Percentiles rank a stretch among this genome's conserved stretches.
These are phyloP conservation scores for Suillus subalutaceus DNA, from an alignment of 768 basidiomycete genomes.

Conservation along the genomic window DNA sequence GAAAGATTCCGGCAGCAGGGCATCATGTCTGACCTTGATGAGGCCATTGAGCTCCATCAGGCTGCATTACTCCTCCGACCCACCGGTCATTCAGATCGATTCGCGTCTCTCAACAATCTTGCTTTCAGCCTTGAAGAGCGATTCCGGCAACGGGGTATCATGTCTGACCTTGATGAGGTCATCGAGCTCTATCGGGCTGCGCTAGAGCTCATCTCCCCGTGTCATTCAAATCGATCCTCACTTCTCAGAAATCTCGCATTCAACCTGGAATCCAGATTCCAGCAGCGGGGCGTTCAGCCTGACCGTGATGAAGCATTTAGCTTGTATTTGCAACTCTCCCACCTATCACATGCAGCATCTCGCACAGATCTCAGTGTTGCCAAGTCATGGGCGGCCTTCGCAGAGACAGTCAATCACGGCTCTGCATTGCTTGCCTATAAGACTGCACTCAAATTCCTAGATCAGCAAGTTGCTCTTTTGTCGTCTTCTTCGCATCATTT, in stretches of 20 bases:
- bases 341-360: neutral
- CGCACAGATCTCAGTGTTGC: neutral
- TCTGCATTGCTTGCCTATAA: slow-evolving; percentile 7
- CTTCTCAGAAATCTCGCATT: no score
- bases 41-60: no score
- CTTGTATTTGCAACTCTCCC: neutral
- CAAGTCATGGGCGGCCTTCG: neutral
- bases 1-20: no score
- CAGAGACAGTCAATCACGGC: neutral
- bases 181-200: neutral
- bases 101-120: no score
- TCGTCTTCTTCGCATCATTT: neutral
- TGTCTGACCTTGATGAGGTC: slow-evolving; percentile 14
- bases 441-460: slow-evolving; percentile 7
- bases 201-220: no score
- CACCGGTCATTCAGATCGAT: no score
- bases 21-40: no score
- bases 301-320: neutral
- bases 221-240: no score
- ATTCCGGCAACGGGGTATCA: neutral
- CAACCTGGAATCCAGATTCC: neutral
- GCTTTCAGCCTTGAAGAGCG: no score
- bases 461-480: neutral
- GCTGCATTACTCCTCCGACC: no score
- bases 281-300: neutral